Base-by-base conservation (phyloP, 306 rosid genomes). In the Hippophae tibetana region DNA sequence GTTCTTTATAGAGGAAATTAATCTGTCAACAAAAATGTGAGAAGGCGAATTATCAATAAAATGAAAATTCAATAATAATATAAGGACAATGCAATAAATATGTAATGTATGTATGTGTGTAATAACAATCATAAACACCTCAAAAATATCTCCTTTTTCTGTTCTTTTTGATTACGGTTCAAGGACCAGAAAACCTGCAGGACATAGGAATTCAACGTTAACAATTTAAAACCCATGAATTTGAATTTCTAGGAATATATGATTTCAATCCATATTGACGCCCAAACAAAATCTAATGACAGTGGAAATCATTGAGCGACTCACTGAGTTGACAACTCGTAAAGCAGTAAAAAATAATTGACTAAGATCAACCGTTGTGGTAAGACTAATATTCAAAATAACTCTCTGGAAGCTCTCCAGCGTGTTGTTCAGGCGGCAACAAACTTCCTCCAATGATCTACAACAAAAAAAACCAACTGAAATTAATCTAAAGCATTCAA, bases 391-490 rank as follows among this genome's bases (percentile, higher is more conserved):
- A 41, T 47, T 77, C 3, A 60, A 74, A 13, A 80, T 12, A 71
- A 82, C 72, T 63, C 72, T 70, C 53, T 44, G 45, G 69, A 81
- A 83, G 64, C 69, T 72, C 71, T 61, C 78, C 42, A 85, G 52
- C 52, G 74, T 74, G 58, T 57, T 58, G 26, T 54, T 75, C 48
- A 92, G 63, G 70, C 47, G 82, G 55, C 61, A 71, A 67, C 95
- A 88, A 45, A 81, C 77, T 58, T 78, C 81, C 46, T 64, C 77
- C 74, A 80, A 85, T 13, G 95, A 83, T 76, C 99, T 92, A 75
- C 85, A 85, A 73, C 56, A 68, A 66, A 67, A 67, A 12, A 70
- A 71, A 71, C 46, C 63, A 64, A 56, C 62, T 50, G 31, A 59
- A 73, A 63, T 62, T 51, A 65, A 47, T 13, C 63, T 3, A 31